These are phyloP conservation scores for Zarea fungicola DNA, from an alignment of 2,329 filamentous ascomycete genomes.

Conservation along the genomic window DNA sequence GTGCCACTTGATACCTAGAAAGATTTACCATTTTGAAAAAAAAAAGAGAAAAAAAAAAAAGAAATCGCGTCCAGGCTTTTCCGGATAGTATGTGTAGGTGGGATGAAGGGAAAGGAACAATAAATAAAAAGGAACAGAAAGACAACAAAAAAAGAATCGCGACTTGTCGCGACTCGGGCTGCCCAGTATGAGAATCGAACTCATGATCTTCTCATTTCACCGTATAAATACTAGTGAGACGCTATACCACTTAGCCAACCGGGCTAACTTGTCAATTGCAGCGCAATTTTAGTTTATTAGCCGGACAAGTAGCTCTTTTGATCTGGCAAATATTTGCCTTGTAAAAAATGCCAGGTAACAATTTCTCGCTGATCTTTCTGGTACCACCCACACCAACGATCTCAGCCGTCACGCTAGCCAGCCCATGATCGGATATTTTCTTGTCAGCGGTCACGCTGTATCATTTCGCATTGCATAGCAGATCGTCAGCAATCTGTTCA, in stretches of 20 bases:
- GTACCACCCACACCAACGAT: no score
- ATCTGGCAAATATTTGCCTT: no score
- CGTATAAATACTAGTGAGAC: conserved; percentile 29
- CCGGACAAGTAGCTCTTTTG: neutral
- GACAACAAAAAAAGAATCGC: conserved; percentile 8
- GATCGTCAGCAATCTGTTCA: neutral
- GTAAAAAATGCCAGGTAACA: no score
- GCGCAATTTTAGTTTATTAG: neutral
- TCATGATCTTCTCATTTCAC: conserved; percentile 27
- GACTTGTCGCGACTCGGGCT: conserved; percentile 9
- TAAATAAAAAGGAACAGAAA: neutral
- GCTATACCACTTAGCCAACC: conserved; percentile 32
- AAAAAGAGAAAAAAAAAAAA: no score
- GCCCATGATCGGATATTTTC: neutral
- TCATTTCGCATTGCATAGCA: neutral
- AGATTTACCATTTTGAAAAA: no score
- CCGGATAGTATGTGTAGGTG: no score
- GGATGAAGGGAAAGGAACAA: no score
- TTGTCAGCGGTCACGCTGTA: neutral
- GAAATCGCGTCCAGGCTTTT: no score
- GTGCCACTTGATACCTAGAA: no score
- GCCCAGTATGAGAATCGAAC: conserved; percentile 30
- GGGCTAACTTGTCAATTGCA: conserved; percentile 13
- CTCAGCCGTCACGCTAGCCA: conserved; percentile 7
- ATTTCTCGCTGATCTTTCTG: no score